A percentile compares a stretch with the other conserved stretches of the same genome.
Conservation (phyloP, 306 rosid genomes). For the Vigna mungo region DNA sequence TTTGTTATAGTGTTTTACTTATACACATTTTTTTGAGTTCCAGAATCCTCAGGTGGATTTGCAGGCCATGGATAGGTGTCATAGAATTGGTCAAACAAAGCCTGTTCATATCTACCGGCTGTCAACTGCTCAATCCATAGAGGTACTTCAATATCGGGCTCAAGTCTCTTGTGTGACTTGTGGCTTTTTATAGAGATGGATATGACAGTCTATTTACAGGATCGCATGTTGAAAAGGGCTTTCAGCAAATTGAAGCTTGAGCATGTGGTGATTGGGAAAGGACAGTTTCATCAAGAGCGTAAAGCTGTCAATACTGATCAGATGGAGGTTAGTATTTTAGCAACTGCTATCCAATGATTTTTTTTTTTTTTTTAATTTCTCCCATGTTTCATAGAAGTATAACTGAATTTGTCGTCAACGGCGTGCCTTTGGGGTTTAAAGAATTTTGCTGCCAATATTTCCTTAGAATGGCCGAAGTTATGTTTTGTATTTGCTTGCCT, state of each 20-base stretch:
- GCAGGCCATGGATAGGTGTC: constrained; percentile 99
- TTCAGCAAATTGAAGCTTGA: constrained; percentile 97
- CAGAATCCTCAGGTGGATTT: constrained; percentile 99
- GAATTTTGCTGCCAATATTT: background rate
- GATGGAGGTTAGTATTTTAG: constrained; percentile 61
- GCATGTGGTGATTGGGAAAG: constrained; percentile 92
- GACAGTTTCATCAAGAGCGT: constrained; percentile 88
- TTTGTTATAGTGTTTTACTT: constrained; percentile 23
- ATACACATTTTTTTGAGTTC: constrained; percentile 40
- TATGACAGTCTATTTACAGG: constrained; percentile 58
- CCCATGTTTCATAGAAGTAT: background rate
- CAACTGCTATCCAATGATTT: constrained; percentile 21
- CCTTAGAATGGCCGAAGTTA: background rate
- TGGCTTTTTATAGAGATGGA: constrained; percentile 16
- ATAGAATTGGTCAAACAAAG: constrained; percentile 93
- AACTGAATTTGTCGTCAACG: background rate
- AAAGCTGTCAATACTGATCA: constrained; percentile 39
- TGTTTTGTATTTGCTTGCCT: background rate
- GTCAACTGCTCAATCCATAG: constrained; percentile 92
- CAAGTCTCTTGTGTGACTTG: constrained; percentile 1
- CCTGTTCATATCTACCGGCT: constrained; percentile 99
- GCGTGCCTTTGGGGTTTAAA: background rate
- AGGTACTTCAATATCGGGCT: constrained; percentile 55
- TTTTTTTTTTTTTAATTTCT: background rate
- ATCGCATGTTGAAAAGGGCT: constrained; percentile 93